A percentile compares a stretch with the other conserved stretches of the same genome.
These are phyloP conservation scores for Dianthus caryophyllus DNA, from an alignment of 148 eudicot species.

Conservation along the genomic window DNA sequence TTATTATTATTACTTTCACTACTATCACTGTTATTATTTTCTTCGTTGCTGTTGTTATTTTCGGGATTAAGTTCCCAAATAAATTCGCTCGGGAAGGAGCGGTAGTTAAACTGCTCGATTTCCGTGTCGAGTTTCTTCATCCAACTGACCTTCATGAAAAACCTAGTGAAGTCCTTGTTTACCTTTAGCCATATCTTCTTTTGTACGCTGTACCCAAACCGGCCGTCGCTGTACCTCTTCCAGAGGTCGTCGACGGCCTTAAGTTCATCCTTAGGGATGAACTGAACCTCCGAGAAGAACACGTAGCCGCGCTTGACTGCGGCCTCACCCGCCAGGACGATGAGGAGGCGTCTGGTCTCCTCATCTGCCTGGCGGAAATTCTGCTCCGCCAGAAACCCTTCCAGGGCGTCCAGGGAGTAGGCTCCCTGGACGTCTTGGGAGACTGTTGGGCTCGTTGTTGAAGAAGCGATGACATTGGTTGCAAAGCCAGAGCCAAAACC, in stretches of 20 bases:
- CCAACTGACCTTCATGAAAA: constrained; percentile 81
- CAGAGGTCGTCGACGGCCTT: constrained; percentile 59
- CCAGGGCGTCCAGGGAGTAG: constrained; percentile 52
- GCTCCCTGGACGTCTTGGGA: constrained; percentile 14
- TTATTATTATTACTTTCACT: neutral
- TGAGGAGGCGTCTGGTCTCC: constrained; percentile 85
- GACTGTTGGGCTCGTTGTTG: constrained; percentile 24
- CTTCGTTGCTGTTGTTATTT: constrained; percentile 16
- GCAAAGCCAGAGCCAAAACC: too few species aligned
- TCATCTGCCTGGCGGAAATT: constrained; percentile 82
- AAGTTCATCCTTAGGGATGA: constrained; percentile 55
- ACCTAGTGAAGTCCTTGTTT: constrained; percentile 51
- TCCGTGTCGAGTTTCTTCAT: constrained; percentile 91
- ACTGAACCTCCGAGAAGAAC: constrained; percentile 85
- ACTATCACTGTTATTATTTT: constrained; percentile 11
- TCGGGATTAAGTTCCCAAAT: constrained; percentile 50
- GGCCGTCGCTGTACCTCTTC: constrained; percentile 40
- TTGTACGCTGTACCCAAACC: constrained; percentile 83
- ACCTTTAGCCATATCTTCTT: constrained; percentile 52
- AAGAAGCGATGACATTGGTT: too few species aligned
- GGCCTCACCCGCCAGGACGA: constrained; percentile 68
- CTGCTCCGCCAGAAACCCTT: constrained; percentile 33
- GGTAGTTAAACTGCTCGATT: constrained; percentile 73
- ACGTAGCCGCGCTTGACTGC: constrained; percentile 73
- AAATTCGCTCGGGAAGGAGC: constrained; percentile 76